Base-by-base conservation (phyloP, 352 stramenopile species). In the Peronospora belbahrii region DNA sequence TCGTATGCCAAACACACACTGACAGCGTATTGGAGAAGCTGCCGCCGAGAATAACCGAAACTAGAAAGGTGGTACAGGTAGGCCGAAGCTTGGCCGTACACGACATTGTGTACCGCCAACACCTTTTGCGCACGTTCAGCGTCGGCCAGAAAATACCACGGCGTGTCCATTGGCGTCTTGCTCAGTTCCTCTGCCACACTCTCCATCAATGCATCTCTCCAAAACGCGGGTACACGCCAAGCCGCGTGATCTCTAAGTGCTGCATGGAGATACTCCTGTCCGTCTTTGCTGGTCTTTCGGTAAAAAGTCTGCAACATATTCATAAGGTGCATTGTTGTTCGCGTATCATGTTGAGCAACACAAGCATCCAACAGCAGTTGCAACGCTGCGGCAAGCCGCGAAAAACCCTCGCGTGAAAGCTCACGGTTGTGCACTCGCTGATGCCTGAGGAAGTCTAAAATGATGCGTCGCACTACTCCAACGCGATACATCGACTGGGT, bases 301-400 rank as follows among this genome's bases (percentile, higher is more conserved):
- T 88, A 86, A 31, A 92, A 92, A 2, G 81, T 92, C 51, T 92
- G 81, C 14, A 85, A 45, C 77, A 92, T 80, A 50, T 92, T 89
- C 77, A 92, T 88, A 3, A 92, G 56, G 17, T 76, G 65, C 42
- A 83, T 85, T 46, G 68, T 79, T 0, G 62, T 82, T 18, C 67
- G 74, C 10, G 61, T 85, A 44, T 92, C 81, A 28, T 84, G 63
- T 17, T 65, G 59, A 39, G 86, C 70, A 8, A 72, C 48, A 44
- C 74, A 83, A 0, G 75, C 78, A 48, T 86, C 62, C 18, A 92
- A 44, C 17, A 92, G 32, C 11, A 92, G 52, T 23, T 62, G 68
- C 28, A 92, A 38, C 2, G 77, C 70, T 1, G 58, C 57, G 1
- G 67, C 48, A 6, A 92, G 62, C 41, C 75, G 65, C 27, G 63